These are phyloP conservation scores for Monilinia vaccinii-corymbosi DNA, from an alignment of 2,329 filamentous ascomycete species.

Conservation along the genomic window DNA sequence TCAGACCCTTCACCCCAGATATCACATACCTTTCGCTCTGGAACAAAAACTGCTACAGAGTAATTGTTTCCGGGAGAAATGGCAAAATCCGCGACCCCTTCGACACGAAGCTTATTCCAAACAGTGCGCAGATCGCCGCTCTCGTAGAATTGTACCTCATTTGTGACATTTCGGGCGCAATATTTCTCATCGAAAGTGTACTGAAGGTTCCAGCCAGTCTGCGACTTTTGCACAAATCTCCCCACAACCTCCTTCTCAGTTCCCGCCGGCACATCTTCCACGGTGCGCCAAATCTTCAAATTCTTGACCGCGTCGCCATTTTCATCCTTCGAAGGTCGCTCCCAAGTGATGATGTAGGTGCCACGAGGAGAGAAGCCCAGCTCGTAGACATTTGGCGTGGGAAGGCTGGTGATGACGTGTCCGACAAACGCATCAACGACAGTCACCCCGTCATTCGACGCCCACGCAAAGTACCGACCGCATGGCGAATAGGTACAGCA, in stretches of 20 bases:
- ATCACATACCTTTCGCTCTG: slow-evolving; percentile 74
- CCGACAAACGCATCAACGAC: slow-evolving; percentile 77
- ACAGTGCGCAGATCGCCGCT: slow-evolving; percentile 76
- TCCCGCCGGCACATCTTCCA: slow-evolving; percentile 46
- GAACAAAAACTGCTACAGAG: slow-evolving; percentile 88
- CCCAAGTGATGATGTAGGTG: slow-evolving; percentile 93
- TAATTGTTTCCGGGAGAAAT: slow-evolving; percentile 83
- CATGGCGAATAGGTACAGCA: slow-evolving; percentile 94
- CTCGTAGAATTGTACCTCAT: slow-evolving; percentile 96
- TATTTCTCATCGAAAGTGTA: slow-evolving; percentile 91
- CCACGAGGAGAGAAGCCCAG: slow-evolving; percentile 88
- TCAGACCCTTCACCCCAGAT: background rate
- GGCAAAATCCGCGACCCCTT: slow-evolving; percentile 84
- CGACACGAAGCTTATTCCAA: slow-evolving; percentile 91
- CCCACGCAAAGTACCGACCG: slow-evolving; percentile 94
- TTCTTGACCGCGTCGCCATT: slow-evolving; percentile 92
- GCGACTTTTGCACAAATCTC: slow-evolving; percentile 89
- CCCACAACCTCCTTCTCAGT: slow-evolving; percentile 69
- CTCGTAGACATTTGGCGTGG: slow-evolving; percentile 81
- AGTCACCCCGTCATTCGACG: slow-evolving; percentile 75
- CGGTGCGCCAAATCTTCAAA: slow-evolving; percentile 87
- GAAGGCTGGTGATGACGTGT: slow-evolving; percentile 62
- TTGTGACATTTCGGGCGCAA: slow-evolving; percentile 88
- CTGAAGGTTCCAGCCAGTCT: slow-evolving; percentile 94
- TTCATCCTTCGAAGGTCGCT: slow-evolving; percentile 86